Evolutionary conservation across 225 moss, liverwort and hornwort species (phyloP).

Genomic region (Bryoerythrophyllum caledonicum): DNA sequence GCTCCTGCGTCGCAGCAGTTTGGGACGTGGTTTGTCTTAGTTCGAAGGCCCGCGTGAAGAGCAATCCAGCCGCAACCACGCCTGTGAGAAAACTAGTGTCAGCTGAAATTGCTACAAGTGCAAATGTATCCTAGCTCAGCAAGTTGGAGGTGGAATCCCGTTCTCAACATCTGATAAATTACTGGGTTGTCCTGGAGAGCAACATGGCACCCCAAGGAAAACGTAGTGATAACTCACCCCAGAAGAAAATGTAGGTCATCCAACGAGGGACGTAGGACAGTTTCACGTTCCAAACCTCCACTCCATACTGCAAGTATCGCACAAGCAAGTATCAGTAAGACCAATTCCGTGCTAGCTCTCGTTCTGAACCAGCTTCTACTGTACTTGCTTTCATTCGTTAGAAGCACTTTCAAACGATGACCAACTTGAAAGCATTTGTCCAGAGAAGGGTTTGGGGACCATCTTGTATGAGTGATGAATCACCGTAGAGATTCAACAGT

Average conservation of each 20-base stretch:
- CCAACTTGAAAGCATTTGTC: background rate
- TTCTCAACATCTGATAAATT: background rate
- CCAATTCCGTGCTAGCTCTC: background rate
- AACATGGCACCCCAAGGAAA: background rate
- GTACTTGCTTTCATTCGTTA: background rate
- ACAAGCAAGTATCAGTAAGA: background rate
- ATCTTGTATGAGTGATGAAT: background rate
- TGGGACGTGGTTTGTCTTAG: constrained; percentile 23
- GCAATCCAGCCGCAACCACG: constrained; percentile 37
- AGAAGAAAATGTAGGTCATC: constrained; percentile 49
- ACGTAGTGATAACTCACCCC: constrained; percentile 42
- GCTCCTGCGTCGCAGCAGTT: constrained; percentile 32
- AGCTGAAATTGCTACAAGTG: background rate
- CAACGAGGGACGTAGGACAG: constrained; percentile 67
- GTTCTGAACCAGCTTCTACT: background rate
- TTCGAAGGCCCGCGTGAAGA: constrained; percentile 42
- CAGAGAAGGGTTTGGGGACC: background rate
- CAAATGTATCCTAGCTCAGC: background rate
- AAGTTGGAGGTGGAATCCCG: background rate
- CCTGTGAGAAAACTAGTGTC: constrained; percentile 35
- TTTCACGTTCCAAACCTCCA: constrained; percentile 57
- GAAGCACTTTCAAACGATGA: background rate
- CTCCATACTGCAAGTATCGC: constrained; percentile 40
- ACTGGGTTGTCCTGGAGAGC: background rate
- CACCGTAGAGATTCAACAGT: background rate